These are phyloP conservation scores for Pichia heedii DNA, from an alignment of 805 yeast species.

Conservation along the genomic window DNA sequence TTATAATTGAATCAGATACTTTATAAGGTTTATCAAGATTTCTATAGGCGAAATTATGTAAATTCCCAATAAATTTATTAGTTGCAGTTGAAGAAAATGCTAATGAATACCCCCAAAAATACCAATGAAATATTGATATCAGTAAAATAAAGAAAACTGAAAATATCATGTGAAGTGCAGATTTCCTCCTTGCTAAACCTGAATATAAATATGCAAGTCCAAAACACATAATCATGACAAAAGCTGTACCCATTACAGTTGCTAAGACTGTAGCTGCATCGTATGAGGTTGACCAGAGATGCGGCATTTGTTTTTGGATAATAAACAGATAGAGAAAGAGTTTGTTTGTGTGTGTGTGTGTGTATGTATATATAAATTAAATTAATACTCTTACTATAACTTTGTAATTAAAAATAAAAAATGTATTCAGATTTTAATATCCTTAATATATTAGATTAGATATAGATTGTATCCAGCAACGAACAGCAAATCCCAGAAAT, in stretches of 20 bases:
- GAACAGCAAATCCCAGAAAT: no score
- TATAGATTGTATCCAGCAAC: no score
- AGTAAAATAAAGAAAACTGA: constrained; percentile 45
- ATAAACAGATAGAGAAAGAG: no score
- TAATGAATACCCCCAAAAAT: constrained; percentile 95
- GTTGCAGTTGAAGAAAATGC: constrained; percentile 77
- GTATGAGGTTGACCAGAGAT: constrained; percentile 20
- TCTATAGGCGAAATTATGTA: constrained; percentile 74
- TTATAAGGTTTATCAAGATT: constrained; percentile 42
- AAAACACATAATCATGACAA: constrained; percentile 88
- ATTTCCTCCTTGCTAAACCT: constrained; percentile 82
- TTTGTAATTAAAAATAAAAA: no score
- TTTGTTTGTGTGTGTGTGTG: neutral
- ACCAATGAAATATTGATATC: constrained; percentile 77
- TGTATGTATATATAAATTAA: neutral
- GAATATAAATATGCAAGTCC: constrained; percentile 90
- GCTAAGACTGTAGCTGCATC: constrained; percentile 41
- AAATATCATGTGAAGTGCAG: constrained; percentile 84
- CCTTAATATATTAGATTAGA: no score
- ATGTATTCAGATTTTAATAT: no score
- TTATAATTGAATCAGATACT: constrained; percentile 15
- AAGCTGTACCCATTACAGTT: constrained; percentile 51
- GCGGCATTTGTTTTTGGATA: no score
- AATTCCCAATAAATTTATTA: constrained; percentile 81
- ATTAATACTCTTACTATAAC: no score